These are phyloP conservation scores for Mycena kentingensis DNA, from an alignment of 768 basidiomycete genomes.

Conservation along the genomic window DNA sequence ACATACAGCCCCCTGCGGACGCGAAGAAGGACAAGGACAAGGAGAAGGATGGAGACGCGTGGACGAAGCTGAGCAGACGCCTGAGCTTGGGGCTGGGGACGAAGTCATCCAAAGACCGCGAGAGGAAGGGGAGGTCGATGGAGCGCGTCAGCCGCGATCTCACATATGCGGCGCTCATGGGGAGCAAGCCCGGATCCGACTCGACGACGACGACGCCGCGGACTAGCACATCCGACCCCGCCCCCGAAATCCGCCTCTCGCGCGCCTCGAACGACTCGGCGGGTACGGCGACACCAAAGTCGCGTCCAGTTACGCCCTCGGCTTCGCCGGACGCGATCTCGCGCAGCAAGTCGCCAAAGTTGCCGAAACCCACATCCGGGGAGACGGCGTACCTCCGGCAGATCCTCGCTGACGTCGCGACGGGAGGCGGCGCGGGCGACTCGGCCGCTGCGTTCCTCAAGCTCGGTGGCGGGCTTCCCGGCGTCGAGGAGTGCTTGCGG, in stretches of 20 bases:
- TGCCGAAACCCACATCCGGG: constrained; percentile 54
- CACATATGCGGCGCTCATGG: constrained; percentile 2
- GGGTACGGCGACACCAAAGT: constrained; percentile 2
- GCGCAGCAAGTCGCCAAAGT: constrained; percentile 48
- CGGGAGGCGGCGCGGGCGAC: background rate
- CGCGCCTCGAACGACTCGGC: background rate
- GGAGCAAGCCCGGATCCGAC: too few species aligned
- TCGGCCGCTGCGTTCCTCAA: constrained; percentile 19
- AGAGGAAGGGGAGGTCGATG: constrained; percentile 37
- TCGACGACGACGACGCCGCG: background rate
- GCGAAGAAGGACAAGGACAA: constrained; percentile 34
- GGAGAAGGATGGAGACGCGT: constrained; percentile 49
- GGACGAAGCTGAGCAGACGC: constrained; percentile 67
- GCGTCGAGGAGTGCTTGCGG: constrained; percentile 77
- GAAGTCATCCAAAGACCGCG: constrained; percentile 38
- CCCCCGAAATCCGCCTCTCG: constrained; percentile 14
- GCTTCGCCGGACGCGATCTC: constrained; percentile 12
- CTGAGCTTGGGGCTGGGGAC: constrained; percentile 59
- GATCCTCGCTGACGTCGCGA: constrained; percentile 65
- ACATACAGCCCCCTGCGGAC: background rate
- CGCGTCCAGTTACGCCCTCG: constrained; percentile 4
- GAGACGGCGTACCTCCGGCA: constrained; percentile 69
- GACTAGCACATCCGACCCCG: constrained; percentile 5
- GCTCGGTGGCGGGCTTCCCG: constrained; percentile 46
- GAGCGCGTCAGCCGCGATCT: constrained; percentile 28